Evolutionary conservation across 306 rosid genomes (phyloP).

Genomic region (Prunus dulcis): DNA sequence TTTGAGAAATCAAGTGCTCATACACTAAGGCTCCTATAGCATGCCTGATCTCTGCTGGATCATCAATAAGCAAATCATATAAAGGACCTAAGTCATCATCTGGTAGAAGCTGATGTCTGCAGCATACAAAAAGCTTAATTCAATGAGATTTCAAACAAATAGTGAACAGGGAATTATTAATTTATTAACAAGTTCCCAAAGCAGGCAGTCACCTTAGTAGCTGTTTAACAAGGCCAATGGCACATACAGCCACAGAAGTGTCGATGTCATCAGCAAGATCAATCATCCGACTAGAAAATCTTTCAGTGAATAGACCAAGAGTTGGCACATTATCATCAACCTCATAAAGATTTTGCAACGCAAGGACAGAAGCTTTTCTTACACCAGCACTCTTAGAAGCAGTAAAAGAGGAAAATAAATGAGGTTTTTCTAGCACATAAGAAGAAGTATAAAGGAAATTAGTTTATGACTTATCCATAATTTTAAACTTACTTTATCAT

Average conservation of each 20-base stretch:
- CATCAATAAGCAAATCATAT: slow-evolving; percentile 90
- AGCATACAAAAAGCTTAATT: slow-evolving; percentile 28
- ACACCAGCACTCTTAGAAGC: slow-evolving; percentile 78
- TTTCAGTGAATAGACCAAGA: slow-evolving; percentile 86
- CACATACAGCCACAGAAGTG: slow-evolving; percentile 86
- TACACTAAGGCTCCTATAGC: slow-evolving; percentile 95
- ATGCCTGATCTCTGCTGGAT: slow-evolving; percentile 92
- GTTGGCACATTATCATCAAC: slow-evolving; percentile 87
- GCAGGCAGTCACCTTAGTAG: slow-evolving; percentile 60
- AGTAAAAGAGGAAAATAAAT: slow-evolving; percentile 19
- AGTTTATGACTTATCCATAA: slow-evolving; percentile 16
- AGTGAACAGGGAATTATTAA: slow-evolving; percentile 11
- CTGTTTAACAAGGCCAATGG: slow-evolving; percentile 93
- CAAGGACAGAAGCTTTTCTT: slow-evolving; percentile 78
- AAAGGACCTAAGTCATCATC: slow-evolving; percentile 95
- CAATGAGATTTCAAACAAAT: slow-evolving; percentile 20
- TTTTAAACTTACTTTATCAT: slow-evolving; percentile 73
- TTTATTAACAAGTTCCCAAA: neutral
- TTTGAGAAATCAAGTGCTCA: slow-evolving; percentile 92
- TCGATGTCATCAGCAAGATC: slow-evolving; percentile 97
- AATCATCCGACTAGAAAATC: slow-evolving; percentile 93
- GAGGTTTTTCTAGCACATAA: slow-evolving; percentile 17
- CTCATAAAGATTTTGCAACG: slow-evolving; percentile 89
- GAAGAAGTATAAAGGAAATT: slow-evolving; percentile 14
- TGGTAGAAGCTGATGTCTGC: slow-evolving; percentile 92